Conservation (phyloP, 768 basidiomycete genomes). For the Collybiopsis confluens region DNA sequence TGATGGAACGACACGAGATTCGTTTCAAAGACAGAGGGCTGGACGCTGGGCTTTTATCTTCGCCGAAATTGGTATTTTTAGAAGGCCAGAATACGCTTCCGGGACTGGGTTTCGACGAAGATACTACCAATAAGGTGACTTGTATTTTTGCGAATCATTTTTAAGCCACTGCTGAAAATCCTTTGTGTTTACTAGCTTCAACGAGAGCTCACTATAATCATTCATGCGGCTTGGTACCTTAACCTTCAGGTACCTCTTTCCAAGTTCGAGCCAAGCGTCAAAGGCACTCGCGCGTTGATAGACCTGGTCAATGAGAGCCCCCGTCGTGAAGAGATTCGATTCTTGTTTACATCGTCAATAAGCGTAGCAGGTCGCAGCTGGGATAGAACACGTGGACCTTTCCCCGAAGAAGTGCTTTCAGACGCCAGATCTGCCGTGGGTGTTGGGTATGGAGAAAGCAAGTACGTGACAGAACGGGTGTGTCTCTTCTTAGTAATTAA, state of each 20-base stretch:
- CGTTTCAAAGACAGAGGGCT: conserved; percentile 27
- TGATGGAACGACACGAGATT: conserved; percentile 13
- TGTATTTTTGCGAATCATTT: neutral
- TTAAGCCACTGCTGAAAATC: neutral
- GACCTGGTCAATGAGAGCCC: conserved; percentile 25
- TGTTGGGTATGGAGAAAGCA: conserved; percentile 42
- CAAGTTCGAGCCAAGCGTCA: conserved; percentile 47
- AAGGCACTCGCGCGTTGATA: conserved; percentile 41
- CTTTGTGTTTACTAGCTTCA: conserved; percentile 14
- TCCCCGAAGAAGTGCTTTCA: conserved; percentile 28
- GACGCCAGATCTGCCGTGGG: conserved; percentile 30
- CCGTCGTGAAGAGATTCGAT: conserved; percentile 18
- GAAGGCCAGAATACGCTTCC: conserved; percentile 26
- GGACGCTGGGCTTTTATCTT: conserved; percentile 20
- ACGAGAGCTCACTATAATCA: conserved; percentile 28
- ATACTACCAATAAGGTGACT: conserved; percentile 16
- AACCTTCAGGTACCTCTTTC: conserved; percentile 42
- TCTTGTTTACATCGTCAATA: conserved; percentile 38
- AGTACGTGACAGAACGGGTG: conserved; percentile 37
- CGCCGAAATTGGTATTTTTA: conserved; percentile 28
- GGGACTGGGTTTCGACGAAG: conserved; percentile 14
- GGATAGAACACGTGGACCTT: conserved; percentile 22
- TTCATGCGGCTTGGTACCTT: conserved; percentile 28
- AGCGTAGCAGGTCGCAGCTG: conserved; percentile 25
- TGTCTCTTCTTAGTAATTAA: conserved; percentile 4